Conservation (phyloP, 2,329 filamentous ascomycete genomes). For the Verticillium nonalfalfae region DNA sequence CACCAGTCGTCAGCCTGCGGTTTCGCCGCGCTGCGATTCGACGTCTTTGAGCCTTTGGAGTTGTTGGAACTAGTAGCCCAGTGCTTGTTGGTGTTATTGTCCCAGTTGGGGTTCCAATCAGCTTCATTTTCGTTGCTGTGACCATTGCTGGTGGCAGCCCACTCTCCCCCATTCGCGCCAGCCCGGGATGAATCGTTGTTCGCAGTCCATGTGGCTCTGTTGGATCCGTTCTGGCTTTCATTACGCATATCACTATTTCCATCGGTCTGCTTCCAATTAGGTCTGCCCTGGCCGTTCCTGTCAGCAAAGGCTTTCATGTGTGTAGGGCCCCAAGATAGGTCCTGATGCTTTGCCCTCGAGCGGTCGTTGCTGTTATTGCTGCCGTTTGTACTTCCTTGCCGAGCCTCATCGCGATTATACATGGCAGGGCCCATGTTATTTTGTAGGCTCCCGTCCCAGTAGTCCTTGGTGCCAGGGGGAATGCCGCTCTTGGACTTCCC, state of each 20-base stretch:
- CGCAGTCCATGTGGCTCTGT: neutral
- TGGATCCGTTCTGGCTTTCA: neutral
- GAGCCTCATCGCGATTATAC: neutral
- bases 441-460: neutral
- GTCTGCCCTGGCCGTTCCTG: neutral
- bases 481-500: neutral
- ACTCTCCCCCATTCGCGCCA: neutral
- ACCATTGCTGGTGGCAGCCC: neutral
- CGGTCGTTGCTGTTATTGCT: neutral
- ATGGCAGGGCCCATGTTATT: conserved; percentile 9
- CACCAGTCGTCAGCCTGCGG: neutral
- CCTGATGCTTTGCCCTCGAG: neutral
- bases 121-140: conserved; percentile 8
- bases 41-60: conserved; percentile 4
- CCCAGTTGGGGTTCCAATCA: conserved; percentile 8
- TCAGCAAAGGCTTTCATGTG: neutral
- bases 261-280: neutral
- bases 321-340: neutral
- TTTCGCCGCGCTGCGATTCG: neutral
- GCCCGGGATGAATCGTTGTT: neutral
- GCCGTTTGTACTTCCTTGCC: neutral
- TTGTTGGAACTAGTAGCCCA: conserved; percentile 1
- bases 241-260: neutral
- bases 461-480: neutral
- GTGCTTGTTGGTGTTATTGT: neutral